Evolutionary conservation across 2,329 filamentous ascomycete genomes (phyloP), one percentile per base, ranked within the genome.

Genomic region (Ceratocystiopsis brevicomis): DNA sequence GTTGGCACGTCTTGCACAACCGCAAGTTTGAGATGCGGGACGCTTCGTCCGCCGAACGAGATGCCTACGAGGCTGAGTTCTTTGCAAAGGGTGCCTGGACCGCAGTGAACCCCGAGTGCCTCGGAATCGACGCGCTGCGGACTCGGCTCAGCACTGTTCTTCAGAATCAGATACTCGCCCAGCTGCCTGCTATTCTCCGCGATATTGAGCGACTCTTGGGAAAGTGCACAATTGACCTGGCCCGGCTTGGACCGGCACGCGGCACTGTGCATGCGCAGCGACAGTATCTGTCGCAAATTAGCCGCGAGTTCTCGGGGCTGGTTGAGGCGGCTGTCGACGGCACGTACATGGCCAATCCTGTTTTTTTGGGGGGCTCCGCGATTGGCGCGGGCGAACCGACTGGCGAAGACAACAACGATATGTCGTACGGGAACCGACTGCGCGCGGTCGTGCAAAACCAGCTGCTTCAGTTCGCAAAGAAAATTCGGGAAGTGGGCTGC

Each of bases 1-100:
- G 69, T 0, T 75, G 68, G 67, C 68, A 73, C 44, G 62, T 71
- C 0, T 53, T 73, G 3, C 61, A 59, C 32, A 72, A 71, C 47
- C 56, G 61, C 6, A 58, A 60, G 44, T 66, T 55, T 14, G 58
- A 63, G 44, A 56, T 50, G n/a, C 48, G 57, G 34, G n/a, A 51
- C 13, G 50, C 49, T 43, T 52, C 56, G 4, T 45, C 53, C 38
- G 48, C 49, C 2, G 49, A 61, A 41, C 61, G 68, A 0, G 59
- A 71, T 33, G 46, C 49, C 0, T 47, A 54, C 0, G 67, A 73
- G 48, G 46, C 45, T 0, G 43, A 51, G 0, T 72, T 71, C 51
- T 68, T 73, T 38, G 13, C 34, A 2, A 11, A 15, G 10, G 58
- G 61, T 0, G 46, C 55, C 0, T 72, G 66, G 65, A 50, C 50